Percentiles rank a stretch among this genome's conserved stretches.
These are phyloP conservation scores for Xylaria flabelliformis DNA, from an alignment of 495 filamentous ascomycete species.

Conservation along the genomic window DNA sequence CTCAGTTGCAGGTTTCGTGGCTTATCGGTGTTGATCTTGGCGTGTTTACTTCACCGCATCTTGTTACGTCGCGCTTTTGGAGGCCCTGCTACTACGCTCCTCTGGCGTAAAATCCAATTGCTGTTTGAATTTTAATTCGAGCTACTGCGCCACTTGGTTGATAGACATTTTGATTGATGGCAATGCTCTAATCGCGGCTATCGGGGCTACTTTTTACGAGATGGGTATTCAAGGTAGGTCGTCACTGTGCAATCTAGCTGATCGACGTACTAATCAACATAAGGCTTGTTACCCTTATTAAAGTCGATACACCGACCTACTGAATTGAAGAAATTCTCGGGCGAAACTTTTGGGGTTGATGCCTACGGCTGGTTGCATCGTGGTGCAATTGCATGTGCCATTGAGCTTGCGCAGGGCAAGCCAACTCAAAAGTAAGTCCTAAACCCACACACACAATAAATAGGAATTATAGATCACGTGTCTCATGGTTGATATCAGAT, in stretches of 20 bases:
- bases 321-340: conserved; percentile 84
- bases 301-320: conserved; percentile 94
- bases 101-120: background rate
- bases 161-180: conserved; percentile 12
- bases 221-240: conserved; percentile 76
- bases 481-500: conserved; percentile 55
- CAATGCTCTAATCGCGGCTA: conserved; percentile 9
- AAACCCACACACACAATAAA: background rate
- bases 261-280: conserved; percentile 30
- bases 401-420: conserved; percentile 87
- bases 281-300: conserved; percentile 87
- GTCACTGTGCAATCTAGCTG: background rate
- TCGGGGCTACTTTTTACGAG: conserved; percentile 36
- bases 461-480: background rate
- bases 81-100: background rate
- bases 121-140: conserved; percentile 3
- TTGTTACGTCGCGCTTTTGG: conserved; percentile 22
- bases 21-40: conserved; percentile 20
- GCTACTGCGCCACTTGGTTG: background rate
- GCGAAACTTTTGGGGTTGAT: conserved; percentile 90
- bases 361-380: conserved; percentile 99
- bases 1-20: background rate
- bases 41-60: conserved; percentile 30
- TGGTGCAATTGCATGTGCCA: conserved; percentile 86
- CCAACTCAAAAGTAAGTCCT: conserved; percentile 79